Percentiles rank a stretch among this genome's conserved stretches.
Evolutionary conservation across 2,329 filamentous ascomycete species (phyloP).

Genomic region (Arthroderma sp.): DNA sequence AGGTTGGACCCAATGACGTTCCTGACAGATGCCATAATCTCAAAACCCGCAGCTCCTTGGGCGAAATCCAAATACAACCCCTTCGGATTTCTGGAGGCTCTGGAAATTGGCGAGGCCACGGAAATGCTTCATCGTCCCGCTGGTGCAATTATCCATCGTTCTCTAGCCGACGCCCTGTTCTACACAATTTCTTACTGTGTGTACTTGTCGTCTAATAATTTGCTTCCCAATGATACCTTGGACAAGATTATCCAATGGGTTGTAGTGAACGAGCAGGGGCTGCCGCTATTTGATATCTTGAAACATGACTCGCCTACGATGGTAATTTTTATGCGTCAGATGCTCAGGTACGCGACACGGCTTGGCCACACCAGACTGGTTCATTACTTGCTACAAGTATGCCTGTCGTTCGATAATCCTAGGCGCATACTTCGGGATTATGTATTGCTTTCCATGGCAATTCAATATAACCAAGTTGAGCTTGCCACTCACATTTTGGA

Average conservation of each 20-base stretch:
- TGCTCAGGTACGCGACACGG: background rate
- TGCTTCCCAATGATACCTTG: constrained; percentile 1
- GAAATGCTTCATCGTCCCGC: background rate
- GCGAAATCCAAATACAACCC: background rate
- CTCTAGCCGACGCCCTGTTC: constrained; percentile 2
- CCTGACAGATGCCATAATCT: background rate
- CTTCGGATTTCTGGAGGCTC: background rate
- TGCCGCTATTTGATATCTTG: constrained; percentile 3
- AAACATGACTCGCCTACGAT: background rate
- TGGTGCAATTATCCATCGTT: constrained; percentile 1
- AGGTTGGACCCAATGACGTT: background rate
- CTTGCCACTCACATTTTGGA: constrained; percentile 1
- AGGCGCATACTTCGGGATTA: background rate
- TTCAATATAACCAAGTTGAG: background rate
- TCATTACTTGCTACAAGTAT: background rate
- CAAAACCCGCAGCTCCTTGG: background rate
- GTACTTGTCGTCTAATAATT: constrained; percentile 5
- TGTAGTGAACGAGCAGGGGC: background rate
- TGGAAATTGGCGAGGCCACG: background rate
- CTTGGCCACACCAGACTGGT: background rate
- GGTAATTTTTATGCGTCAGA: constrained; percentile 3
- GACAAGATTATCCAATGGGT: constrained; percentile 3
- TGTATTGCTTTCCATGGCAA: background rate
- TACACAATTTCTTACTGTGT: constrained; percentile 6
- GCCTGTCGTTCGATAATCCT: constrained; percentile 1